A percentile compares a stretch with the other conserved stretches of the same genome.
Evolutionary conservation across 805 yeast species (phyloP).

Genomic region (Cyberlindnera subsufficiens): DNA sequence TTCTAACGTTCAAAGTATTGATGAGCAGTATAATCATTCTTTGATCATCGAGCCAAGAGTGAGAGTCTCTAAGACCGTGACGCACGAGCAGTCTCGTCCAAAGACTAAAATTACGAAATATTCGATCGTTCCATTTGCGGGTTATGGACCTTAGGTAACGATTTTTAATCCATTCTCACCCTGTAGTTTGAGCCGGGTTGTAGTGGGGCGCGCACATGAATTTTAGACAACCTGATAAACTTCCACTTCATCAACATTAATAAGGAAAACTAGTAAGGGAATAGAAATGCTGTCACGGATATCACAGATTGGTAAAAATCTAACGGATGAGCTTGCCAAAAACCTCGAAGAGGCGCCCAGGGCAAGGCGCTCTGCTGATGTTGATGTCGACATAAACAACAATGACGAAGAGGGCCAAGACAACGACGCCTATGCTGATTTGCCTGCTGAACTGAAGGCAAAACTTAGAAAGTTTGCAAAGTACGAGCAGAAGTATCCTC

Average conservation of each 20-base stretch:
- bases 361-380: conserved; percentile 2
- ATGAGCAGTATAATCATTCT: conserved; percentile 73
- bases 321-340: conserved; percentile 54
- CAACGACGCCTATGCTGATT: conserved; percentile 4
- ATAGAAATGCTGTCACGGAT: conserved; percentile 26
- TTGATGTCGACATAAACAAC: neutral
- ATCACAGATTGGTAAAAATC: conserved; percentile 56
- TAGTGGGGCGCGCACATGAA: too few relatives aligned
- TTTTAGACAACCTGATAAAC: too few relatives aligned
- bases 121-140: neutral
- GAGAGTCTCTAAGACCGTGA: conserved; percentile 23
- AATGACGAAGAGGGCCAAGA: conserved; percentile 1
- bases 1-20: conserved; percentile 55
- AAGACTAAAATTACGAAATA: neutral
- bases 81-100: neutral
- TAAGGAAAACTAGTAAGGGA: neutral
- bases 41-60: conserved; percentile 71
- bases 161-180: neutral
- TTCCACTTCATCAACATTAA: neutral
- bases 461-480: conserved; percentile 72
- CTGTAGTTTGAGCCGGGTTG: neutral
- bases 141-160: neutral
- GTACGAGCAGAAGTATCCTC: conserved; percentile 88
- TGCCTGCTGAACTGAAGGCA: conserved; percentile 52
- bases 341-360: conserved; percentile 27